Evolutionary conservation across 75 land plant species (phyloP).

Genomic region (Larix kaempferi): DNA sequence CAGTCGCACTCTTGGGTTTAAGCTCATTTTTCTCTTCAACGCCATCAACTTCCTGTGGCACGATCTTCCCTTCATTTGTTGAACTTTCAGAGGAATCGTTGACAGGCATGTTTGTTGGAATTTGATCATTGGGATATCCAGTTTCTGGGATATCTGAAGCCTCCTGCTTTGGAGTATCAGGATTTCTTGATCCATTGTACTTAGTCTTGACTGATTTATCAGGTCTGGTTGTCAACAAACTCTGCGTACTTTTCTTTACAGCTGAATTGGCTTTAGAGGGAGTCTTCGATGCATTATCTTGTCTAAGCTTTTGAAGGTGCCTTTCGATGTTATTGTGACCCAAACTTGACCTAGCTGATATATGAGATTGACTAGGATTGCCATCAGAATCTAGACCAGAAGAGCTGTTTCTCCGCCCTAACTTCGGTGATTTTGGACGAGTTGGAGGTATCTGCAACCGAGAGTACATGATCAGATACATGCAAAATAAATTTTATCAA

Average conservation of each 20-base stretch:
- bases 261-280: not conserved
- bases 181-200: not conserved
- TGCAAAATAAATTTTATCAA: too few relatives aligned
- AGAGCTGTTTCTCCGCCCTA: slow-evolving; percentile 6
- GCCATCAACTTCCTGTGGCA: too few relatives aligned
- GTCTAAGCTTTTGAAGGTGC: not conserved
- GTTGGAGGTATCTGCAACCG: slow-evolving; percentile 27
- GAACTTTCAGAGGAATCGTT: not conserved
- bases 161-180: not conserved
- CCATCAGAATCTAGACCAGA: not conserved
- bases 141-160: not conserved
- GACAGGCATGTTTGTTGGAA: not conserved
- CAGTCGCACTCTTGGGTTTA: not conserved
- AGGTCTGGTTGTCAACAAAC: not conserved
- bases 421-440: slow-evolving; percentile 27
- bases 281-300: not conserved
- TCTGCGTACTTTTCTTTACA: not conserved
- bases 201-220: not conserved
- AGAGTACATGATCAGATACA: not conserved
- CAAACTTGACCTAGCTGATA: not conserved
- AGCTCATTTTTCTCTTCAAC: too few relatives aligned
- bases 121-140: not conserved
- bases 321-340: too few relatives aligned
- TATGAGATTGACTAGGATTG: not conserved
- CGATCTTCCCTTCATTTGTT: not conserved